A percentile compares a stretch with the other conserved stretches of the same genome.
Evolutionary conservation across 768 basidiomycete species (phyloP).

Genomic region (Trametes coccinea): DNA sequence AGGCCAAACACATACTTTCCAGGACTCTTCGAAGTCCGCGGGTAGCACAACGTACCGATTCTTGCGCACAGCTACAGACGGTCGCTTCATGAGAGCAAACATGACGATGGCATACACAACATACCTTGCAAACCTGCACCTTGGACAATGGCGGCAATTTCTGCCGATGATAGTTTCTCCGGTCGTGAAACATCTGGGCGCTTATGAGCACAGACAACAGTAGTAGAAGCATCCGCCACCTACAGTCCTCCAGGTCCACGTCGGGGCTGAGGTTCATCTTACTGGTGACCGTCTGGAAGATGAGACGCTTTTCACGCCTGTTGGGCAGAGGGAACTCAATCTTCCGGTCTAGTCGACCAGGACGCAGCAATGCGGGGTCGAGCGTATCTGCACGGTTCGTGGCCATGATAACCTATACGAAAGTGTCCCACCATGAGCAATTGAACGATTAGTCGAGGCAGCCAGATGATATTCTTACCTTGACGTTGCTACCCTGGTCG

Average conservation of each 20-base stretch:
- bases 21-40: conserved; percentile 97
- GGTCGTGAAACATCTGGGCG: conserved; percentile 89
- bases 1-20: conserved; percentile 85
- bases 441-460: not conserved
- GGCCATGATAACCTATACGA: conserved; percentile 93
- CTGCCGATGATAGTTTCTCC: conserved; percentile 92
- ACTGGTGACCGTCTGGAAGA: conserved; percentile 95
- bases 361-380: conserved; percentile 95
- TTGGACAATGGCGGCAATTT: conserved; percentile 94
- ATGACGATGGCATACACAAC: not conserved
- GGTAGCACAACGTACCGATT: conserved; percentile 98
- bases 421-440: conserved; percentile 3
- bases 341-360: conserved; percentile 96
- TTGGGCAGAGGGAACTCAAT: conserved; percentile 98
- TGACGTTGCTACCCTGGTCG: conserved; percentile 97
- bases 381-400: conserved; percentile 98
- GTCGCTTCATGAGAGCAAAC: no score
- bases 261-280: conserved; percentile 99
- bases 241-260: conserved; percentile 98
- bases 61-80: conserved; percentile 81
- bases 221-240: conserved; percentile 33
- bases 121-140: conserved; percentile 95
- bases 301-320: conserved; percentile 90
- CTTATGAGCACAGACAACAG: conserved; percentile 16
- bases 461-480: conserved; percentile 52